phyloP scores from a whole-genome alignment of 2,329 filamentous ascomycete species.

The Pestalotiopsis sp. region DNA sequence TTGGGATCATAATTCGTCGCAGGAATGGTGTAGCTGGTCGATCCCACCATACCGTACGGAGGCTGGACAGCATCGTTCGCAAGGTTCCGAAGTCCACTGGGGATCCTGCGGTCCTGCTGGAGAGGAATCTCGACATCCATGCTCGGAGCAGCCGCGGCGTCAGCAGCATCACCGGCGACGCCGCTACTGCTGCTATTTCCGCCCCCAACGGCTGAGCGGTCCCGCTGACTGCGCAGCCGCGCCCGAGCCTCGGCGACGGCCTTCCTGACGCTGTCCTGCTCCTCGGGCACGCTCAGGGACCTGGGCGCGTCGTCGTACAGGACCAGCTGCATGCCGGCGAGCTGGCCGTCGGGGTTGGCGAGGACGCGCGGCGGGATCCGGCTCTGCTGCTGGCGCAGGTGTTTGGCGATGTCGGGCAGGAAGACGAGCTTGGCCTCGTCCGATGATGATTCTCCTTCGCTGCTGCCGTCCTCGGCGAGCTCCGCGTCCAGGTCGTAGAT shows the following conservation, averaged over 20 bases:
- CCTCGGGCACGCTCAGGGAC: slow-evolving; percentile 74
- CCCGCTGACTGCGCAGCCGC: slow-evolving; percentile 63
- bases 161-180: not conserved
- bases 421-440: slow-evolving; percentile 71
- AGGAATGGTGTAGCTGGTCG: not conserved
- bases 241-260: slow-evolving; percentile 81
- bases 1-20: not conserved
- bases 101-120: not conserved
- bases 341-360: slow-evolving; percentile 55
- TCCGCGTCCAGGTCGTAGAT: slow-evolving; percentile 91
- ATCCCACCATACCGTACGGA: not conserved
- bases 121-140: not conserved
- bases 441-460: slow-evolving; percentile 32
- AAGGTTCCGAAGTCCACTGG: slow-evolving; percentile 16
- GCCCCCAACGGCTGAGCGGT: slow-evolving; percentile 38
- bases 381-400: slow-evolving; percentile 67
- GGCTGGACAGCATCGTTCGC: slow-evolving; percentile 13
- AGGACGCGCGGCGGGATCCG: slow-evolving; percentile 71
- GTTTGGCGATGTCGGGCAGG: slow-evolving; percentile 83
- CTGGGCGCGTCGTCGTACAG: slow-evolving; percentile 76
- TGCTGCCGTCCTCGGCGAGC: slow-evolving; percentile 58
- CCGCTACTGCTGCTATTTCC: slow-evolving; percentile 13
- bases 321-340: slow-evolving; percentile 73
- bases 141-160: not conserved
- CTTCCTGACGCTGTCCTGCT: slow-evolving; percentile 77